Conservation (phyloP, 106 monocot genomes). For the Platanthera guangdongensis region DNA sequence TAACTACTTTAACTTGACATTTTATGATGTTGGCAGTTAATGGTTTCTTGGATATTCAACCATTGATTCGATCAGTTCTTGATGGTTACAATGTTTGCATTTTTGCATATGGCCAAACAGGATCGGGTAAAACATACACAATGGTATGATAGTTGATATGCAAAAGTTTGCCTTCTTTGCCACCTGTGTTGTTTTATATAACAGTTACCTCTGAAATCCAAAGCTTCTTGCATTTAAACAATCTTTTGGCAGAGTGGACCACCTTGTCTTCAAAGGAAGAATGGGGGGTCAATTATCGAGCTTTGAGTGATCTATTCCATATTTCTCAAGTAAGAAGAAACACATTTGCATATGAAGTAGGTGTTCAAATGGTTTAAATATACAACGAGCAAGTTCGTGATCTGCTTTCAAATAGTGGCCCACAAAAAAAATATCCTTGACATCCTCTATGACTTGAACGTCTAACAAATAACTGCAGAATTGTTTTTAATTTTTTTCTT, state of each 20-base stretch:
- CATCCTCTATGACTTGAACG: background rate
- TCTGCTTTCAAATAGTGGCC: constrained; percentile 63
- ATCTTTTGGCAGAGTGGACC: constrained; percentile 67
- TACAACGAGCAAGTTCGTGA: constrained; percentile 99
- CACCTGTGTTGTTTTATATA: background rate
- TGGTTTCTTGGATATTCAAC: constrained; percentile 82
- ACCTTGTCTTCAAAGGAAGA: constrained; percentile 58
- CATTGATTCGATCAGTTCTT: constrained; percentile 88
- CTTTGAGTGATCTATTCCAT: constrained; percentile 77
- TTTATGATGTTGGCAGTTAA: constrained; percentile 31
- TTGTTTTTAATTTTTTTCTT: background rate
- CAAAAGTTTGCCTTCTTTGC: background rate
- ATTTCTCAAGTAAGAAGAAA: constrained; percentile 61
- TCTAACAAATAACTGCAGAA: background rate
- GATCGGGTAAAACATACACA: constrained; percentile 96
- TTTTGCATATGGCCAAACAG: constrained; percentile 99
- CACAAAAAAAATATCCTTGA: constrained; percentile 95
- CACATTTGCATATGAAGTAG: constrained; percentile 68
- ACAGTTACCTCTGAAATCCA: background rate
- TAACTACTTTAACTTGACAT: background rate
- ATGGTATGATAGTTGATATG: constrained; percentile 47
- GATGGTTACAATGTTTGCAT: constrained; percentile 99
- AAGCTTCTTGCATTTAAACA: background rate
- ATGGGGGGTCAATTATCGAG: constrained; percentile 96
- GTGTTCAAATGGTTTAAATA: constrained; percentile 97